These are phyloP conservation scores for Aspergillus olivimuriae DNA, from an alignment of 495 filamentous ascomycete species.

Conservation along the genomic window DNA sequence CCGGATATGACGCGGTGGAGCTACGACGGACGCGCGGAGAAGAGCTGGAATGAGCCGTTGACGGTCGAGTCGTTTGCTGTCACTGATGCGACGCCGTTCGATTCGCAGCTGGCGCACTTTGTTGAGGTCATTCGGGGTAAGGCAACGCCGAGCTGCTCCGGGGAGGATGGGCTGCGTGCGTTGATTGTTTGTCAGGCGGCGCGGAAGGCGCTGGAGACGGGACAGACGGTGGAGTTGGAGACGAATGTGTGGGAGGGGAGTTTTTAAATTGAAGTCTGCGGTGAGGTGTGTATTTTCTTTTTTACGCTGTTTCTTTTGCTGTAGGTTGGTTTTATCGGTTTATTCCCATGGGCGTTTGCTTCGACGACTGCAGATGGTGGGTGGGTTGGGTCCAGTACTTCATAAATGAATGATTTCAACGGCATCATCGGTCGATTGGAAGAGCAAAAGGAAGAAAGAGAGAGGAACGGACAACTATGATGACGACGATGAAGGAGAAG, in stretches of 20 bases:
- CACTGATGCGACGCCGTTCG: constrained; percentile 41
- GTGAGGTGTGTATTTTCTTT: too few relatives aligned
- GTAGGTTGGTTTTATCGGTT: too few relatives aligned
- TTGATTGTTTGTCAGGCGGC: constrained; percentile 40
- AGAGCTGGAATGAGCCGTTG: constrained; percentile 28
- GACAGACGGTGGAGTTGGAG: constrained; percentile 29
- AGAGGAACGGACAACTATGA: too few relatives aligned
- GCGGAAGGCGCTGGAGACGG: constrained; percentile 31
- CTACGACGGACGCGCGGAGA: constrained; percentile 30
- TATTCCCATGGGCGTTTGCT: too few relatives aligned
- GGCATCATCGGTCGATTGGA: too few relatives aligned
- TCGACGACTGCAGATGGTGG: too few relatives aligned
- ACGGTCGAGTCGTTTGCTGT: constrained; percentile 25
- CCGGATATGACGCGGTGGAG: constrained; percentile 51
- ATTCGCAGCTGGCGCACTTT: constrained; percentile 50
- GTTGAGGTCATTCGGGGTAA: constrained; percentile 43
- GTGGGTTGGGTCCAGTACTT: too few relatives aligned
- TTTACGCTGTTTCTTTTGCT: too few relatives aligned
- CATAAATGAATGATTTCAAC: too few relatives aligned
- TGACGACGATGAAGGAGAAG: too few relatives aligned
- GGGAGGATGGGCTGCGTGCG: constrained; percentile 39
- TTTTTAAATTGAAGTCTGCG: neutral
- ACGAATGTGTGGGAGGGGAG: constrained; percentile 9
- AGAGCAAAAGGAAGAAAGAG: too few relatives aligned
- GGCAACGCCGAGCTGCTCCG: constrained; percentile 38